Percentiles rank a stretch among this genome's conserved stretches.
Evolutionary conservation across 2,329 filamentous ascomycete species (phyloP).

Genomic region (Penicillium hesseltinei): DNA sequence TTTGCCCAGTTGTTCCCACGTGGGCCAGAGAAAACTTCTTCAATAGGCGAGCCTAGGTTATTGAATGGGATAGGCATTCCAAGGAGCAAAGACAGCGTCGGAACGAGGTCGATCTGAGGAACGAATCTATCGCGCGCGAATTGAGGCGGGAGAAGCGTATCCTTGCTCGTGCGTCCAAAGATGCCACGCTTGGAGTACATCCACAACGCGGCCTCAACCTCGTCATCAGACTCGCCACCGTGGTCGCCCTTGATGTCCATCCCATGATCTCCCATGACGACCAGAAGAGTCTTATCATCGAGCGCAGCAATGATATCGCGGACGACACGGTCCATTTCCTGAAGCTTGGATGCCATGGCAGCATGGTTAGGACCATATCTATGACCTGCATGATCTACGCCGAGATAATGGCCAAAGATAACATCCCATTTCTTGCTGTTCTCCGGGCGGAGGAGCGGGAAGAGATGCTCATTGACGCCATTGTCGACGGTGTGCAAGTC

Average conservation of each 20-base stretch:
- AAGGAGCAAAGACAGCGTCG: constrained; percentile 81
- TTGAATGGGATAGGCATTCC: constrained; percentile 95
- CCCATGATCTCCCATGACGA: constrained; percentile 98
- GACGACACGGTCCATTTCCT: constrained; percentile 84
- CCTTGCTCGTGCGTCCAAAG: constrained; percentile 73
- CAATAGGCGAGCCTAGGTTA: constrained; percentile 87
- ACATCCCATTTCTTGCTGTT: constrained; percentile 79
- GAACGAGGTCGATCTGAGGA: constrained; percentile 89
- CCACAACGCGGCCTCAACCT: constrained; percentile 92
- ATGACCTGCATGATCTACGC: constrained; percentile 95
- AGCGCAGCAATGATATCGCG: constrained; percentile 67
- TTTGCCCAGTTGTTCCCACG: constrained; percentile 71
- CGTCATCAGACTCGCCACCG: constrained; percentile 95
- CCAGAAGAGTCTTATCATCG: constrained; percentile 81
- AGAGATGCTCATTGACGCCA: constrained; percentile 83
- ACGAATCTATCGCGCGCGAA: constrained; percentile 74
- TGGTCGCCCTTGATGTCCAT: constrained; percentile 98
- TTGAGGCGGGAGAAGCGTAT: constrained; percentile 55
- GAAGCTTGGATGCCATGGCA: constrained; percentile 86
- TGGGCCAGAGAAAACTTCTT: constrained; percentile 80
- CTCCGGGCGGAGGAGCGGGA: constrained; percentile 67
- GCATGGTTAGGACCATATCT: constrained; percentile 90
- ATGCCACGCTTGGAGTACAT: constrained; percentile 90
- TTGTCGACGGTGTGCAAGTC: constrained; percentile 96
- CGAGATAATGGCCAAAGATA: constrained; percentile 89